These are phyloP conservation scores for Aegilops longissima DNA, from an alignment of 176 grass and related monocot genomes.

Conservation along the genomic window DNA sequence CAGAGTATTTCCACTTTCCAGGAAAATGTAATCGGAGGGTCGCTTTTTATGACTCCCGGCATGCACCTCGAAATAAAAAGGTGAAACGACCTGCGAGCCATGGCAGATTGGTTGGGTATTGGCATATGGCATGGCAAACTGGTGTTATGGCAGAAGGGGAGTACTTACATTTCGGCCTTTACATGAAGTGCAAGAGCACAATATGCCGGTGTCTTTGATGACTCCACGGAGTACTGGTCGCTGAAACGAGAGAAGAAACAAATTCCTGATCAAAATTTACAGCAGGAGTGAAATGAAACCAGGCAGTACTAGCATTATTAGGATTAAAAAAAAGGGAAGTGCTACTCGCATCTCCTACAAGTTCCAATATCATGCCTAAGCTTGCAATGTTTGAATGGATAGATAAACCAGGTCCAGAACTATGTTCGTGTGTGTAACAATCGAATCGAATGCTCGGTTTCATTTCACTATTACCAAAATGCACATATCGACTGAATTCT, in stretches of 20 bases:
- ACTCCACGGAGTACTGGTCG: conserved; percentile 53
- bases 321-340: neutral
- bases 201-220: conserved; percentile 49
- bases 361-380: neutral
- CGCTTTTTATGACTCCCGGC: conserved; percentile 78
- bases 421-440: too few species aligned
- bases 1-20: conserved; percentile 67
- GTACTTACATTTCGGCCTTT: conserved; percentile 57
- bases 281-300: conserved; percentile 4
- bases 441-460: neutral
- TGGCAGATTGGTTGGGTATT: neutral
- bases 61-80: conserved; percentile 75
- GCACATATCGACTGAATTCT: neutral
- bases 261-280: conserved; percentile 36
- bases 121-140: neutral
- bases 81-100: conserved; percentile 55
- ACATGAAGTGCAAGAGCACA: conserved; percentile 64
- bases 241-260: conserved; percentile 55
- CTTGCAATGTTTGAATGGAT: neutral
- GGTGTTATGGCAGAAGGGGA: neutral
- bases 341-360: neutral
- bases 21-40: conserved; percentile 67
- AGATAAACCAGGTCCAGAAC: neutral
- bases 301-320: neutral
- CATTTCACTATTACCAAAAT: neutral